Base-by-base conservation (phyloP, 331 rosid species). In the Malus hybrid region DNA sequence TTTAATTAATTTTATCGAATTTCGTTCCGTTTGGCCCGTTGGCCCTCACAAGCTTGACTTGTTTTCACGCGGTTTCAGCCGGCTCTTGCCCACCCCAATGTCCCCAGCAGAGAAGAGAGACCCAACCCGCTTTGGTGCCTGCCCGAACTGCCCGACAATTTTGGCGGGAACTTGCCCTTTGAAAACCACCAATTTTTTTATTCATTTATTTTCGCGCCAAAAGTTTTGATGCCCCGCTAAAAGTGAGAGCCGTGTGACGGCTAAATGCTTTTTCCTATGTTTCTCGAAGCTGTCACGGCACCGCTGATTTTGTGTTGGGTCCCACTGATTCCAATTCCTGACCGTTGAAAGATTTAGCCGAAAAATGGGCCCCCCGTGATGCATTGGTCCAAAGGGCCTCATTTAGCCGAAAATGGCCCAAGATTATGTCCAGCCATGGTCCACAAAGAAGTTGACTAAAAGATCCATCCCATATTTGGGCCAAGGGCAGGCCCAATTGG, bases 121-220 rank as follows among this genome's bases (percentile, higher is more conserved):
- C 67, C 78, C 61, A 67, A 69, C 71, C 77, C 80, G 46, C 65
- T 14, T 56, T 64, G 36, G 61, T 29, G 64, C 65, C 90, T 90
- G 88, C 93, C 96, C 96, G 80, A 78, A 4, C 84, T 88, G 90
- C 93, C 96, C 96, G 86, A 10, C 5, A 0, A 4, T 61, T 80
- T 76, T 76, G 82, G 85, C 86, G 88, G 86, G 83, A 85, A 50
- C 55, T 34, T 20, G 12, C 39, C 69, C 50, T 42, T 42, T 19
- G 12, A 16, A 16, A 20, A 42, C n/a, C 54, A 27, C 22, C 2
- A 10, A 27, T 0, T 36, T 69, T 64, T 56, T 31, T 54, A 64
- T 59, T 42, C 34, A 50, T 66, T 24, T 27, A 16, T 71, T 87
- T 82, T 42, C 75, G 90, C 90, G 92, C 97, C 88, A 85, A 76